Evolutionary conservation across 345 rosid species (phyloP).

Genomic region (Euclidium syriacum): DNA sequence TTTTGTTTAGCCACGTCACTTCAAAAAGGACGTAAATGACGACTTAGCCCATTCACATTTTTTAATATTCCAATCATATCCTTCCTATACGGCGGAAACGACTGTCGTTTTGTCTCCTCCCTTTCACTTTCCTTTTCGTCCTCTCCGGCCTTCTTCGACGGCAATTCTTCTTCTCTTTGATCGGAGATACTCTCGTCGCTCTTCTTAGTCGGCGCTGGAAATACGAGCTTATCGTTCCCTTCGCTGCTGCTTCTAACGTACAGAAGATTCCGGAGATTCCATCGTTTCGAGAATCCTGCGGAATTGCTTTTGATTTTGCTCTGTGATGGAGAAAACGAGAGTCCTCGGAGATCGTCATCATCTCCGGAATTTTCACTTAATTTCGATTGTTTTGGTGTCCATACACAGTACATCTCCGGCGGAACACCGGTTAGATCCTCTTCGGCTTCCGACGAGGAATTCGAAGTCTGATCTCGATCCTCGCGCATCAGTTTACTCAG

Average conservation of each 20-base stretch:
- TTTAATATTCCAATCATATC: slow-evolving; percentile 47
- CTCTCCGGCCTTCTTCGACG: neutral
- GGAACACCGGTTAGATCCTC: slow-evolving; percentile 49
- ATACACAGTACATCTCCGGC: slow-evolving; percentile 59
- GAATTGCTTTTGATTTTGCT: slow-evolving; percentile 54
- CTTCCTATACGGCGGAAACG: slow-evolving; percentile 45
- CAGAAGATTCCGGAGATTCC: slow-evolving; percentile 58
- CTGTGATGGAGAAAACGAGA: slow-evolving; percentile 26
- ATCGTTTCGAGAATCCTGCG: slow-evolving; percentile 56
- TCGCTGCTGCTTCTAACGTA: slow-evolving; percentile 47
- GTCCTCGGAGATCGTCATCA: neutral
- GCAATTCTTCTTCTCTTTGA: neutral
- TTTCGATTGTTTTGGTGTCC: slow-evolving; percentile 45
- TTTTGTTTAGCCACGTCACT: slow-evolving; percentile 30
- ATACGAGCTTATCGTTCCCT: slow-evolving; percentile 43
- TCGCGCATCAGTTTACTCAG: slow-evolving; percentile 54
- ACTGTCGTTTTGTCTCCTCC: slow-evolving; percentile 37
- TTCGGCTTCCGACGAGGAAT: slow-evolving; percentile 48
- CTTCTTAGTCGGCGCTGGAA: slow-evolving; percentile 35
- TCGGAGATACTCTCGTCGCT: neutral
- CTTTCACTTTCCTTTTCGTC: slow-evolving; percentile 29
- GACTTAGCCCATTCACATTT: slow-evolving; percentile 44
- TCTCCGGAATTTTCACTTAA: neutral
- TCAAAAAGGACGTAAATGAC: slow-evolving; percentile 57
- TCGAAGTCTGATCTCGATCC: slow-evolving; percentile 34